Percentiles rank a stretch among this genome's conserved stretches.
Evolutionary conservation across 2,329 filamentous ascomycete species (phyloP).

Genomic region (Xylaria sp.): DNA sequence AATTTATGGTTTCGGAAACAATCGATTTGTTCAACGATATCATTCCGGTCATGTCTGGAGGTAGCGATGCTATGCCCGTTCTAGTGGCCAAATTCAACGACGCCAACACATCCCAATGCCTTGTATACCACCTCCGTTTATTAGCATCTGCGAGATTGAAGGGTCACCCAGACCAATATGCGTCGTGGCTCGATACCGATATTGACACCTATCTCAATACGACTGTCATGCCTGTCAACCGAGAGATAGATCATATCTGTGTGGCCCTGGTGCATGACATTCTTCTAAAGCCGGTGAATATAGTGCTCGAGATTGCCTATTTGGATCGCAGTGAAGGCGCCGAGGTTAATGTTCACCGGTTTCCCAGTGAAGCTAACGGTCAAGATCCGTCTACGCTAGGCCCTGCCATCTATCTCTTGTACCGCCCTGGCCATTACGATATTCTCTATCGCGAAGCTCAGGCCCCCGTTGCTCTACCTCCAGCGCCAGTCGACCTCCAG

Average conservation of each 20-base stretch:
- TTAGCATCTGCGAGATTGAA: constrained; percentile 88
- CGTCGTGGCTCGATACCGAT: constrained; percentile 75
- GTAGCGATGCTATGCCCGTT: constrained; percentile 63
- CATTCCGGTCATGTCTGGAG: constrained; percentile 67
- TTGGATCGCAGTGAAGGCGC: constrained; percentile 85
- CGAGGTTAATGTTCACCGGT: constrained; percentile 77
- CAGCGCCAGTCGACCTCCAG: constrained; percentile 54
- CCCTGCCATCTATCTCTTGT: constrained; percentile 68
- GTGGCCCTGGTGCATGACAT: constrained; percentile 81
- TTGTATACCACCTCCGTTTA: constrained; percentile 87
- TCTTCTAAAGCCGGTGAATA: constrained; percentile 80
- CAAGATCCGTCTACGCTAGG: constrained; percentile 58
- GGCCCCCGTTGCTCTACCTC: constrained; percentile 45
- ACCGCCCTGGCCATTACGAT: constrained; percentile 88
- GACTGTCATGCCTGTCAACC: constrained; percentile 77
- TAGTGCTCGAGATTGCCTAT: constrained; percentile 89
- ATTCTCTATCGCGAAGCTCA: constrained; percentile 75
- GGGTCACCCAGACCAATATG: constrained; percentile 74
- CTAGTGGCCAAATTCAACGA: constrained; percentile 81
- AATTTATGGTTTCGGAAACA: constrained; percentile 85
- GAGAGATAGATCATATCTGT: constrained; percentile 92
- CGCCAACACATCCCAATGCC: constrained; percentile 70
- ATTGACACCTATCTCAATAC: constrained; percentile 70
- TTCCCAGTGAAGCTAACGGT: constrained; percentile 65
- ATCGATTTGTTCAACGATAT: constrained; percentile 74